A percentile compares a stretch with the other conserved stretches of the same genome.
phyloP scores from a whole-genome alignment of 805 yeast genomes.

The Clavispora asparagi region DNA sequence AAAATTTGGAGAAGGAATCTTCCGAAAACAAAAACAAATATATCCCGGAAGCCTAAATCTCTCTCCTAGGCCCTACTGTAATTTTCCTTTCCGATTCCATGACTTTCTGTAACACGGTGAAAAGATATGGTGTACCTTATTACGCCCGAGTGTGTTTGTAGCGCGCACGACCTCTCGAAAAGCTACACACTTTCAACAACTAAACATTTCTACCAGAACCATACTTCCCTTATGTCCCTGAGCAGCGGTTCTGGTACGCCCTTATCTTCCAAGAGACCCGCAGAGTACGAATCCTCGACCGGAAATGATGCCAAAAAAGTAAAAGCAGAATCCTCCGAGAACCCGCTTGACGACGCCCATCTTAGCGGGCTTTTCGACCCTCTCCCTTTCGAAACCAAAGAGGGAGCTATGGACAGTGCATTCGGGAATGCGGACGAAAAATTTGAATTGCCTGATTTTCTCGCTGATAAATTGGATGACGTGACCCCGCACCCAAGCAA shows the following conservation, averaged over 20 bases:
- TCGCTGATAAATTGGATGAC: conserved; percentile 5
- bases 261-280: conserved; percentile 8
- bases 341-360: conserved; percentile 4
- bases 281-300: conserved; percentile 3
- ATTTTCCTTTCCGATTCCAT: too few relatives aligned
- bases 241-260: conserved; percentile 4
- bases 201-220: background rate
- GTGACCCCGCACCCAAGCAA: background rate
- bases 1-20: too few relatives aligned
- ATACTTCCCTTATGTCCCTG: conserved; percentile 1
- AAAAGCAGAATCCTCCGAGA: conserved; percentile 6
- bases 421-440: conserved; percentile 6
- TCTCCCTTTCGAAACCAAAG: conserved; percentile 14
- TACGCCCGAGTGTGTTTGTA: background rate
- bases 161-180: background rate
- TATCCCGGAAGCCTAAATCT: too few relatives aligned
- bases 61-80: too few relatives aligned
- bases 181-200: background rate
- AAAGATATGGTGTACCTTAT: too few relatives aligned
- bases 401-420: conserved; percentile 2
- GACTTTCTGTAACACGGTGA: too few relatives aligned
- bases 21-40: too few relatives aligned
- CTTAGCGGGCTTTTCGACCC: conserved; percentile 15
- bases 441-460: conserved; percentile 12
- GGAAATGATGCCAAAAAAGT: conserved; percentile 6